Conservation (phyloP, 345 rosid genomes). For the Clausena lansium region DNA sequence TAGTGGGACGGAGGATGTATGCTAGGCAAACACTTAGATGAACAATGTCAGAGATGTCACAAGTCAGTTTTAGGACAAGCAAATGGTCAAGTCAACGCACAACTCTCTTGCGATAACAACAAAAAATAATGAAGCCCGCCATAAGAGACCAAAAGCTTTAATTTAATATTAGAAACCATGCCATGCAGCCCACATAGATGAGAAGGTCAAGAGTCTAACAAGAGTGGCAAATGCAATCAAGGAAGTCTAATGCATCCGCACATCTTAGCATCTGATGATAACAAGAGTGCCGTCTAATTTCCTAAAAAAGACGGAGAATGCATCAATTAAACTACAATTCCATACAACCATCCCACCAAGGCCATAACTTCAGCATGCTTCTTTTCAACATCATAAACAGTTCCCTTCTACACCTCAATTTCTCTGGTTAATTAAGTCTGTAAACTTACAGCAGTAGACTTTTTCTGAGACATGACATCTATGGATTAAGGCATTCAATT, state of each 20-base stretch:
- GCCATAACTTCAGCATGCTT: background rate
- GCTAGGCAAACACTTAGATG: background rate
- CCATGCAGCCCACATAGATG: background rate
- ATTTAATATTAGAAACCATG: background rate
- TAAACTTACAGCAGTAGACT: background rate
- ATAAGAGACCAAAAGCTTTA: background rate
- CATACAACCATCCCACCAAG: background rate
- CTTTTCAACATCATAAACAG: background rate
- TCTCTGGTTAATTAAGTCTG: background rate
- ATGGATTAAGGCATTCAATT: background rate
- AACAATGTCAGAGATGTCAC: background rate
- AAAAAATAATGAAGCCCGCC: background rate
- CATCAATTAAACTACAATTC: background rate
- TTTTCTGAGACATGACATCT: background rate
- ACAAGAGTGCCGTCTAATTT: background rate
- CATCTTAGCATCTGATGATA: background rate
- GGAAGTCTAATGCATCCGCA: no score
- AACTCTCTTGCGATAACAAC: background rate
- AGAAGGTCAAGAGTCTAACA: background rate
- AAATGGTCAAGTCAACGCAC: conserved; percentile 1
- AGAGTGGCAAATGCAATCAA: background rate
- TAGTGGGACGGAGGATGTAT: background rate
- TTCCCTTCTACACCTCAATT: background rate
- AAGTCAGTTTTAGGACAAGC: background rate
- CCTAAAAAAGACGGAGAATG: background rate